Conservation (phyloP, 225 moss, liverwort and hornwort genomes). For the Sphagnum tenellum region DNA sequence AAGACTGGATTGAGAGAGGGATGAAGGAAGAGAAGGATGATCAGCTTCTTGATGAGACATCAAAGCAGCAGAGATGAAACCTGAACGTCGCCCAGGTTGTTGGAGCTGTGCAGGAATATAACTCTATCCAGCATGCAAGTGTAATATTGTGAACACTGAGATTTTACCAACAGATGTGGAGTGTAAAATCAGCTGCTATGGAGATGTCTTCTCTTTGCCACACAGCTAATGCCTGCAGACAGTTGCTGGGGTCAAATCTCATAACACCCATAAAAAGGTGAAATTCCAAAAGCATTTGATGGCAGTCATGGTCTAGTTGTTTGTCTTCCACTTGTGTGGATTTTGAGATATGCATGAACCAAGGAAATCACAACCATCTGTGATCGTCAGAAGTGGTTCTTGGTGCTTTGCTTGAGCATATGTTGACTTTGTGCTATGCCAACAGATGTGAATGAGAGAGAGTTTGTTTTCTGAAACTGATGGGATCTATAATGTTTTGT, state of each 20-base stretch:
- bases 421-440: too few relatives aligned
- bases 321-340: not conserved
- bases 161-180: not conserved
- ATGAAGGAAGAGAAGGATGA: not conserved
- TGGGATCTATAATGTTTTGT: too few relatives aligned
- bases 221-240: not conserved
- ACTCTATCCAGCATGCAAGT: not conserved
- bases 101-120: slow-evolving; percentile 3
- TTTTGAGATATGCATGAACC: too few relatives aligned
- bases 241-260: too few relatives aligned
- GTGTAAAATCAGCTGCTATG: not conserved
- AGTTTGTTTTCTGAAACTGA: too few relatives aligned
- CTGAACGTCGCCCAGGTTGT: not conserved
- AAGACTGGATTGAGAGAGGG: not conserved
- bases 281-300: not conserved
- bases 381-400: too few relatives aligned
- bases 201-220: not conserved
- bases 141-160: not conserved
- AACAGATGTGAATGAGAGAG: too few relatives aligned
- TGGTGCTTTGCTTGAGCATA: too few relatives aligned
- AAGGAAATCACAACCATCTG: too few relatives aligned
- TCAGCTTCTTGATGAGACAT: not conserved
- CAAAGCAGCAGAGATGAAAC: not conserved
- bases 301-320: not conserved
- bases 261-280: not conserved